Evolutionary conservation across 257 asterid genomes (phyloP), one percentile per base, ranked within the genome.

Genomic region (Solanum rostratum): DNA sequence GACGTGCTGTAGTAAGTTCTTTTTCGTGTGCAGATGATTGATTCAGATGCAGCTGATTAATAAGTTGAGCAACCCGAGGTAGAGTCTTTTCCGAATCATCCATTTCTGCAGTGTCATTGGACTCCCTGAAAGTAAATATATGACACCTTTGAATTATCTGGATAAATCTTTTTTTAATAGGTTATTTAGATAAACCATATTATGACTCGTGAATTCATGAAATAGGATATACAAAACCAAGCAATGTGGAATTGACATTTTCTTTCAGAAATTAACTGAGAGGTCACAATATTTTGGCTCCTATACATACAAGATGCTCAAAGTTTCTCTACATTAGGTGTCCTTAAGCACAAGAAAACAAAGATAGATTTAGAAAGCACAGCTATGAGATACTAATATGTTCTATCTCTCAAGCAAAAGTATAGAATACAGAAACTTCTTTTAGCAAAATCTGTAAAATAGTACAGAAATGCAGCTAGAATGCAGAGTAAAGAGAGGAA

Each of bases 1-100:
- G 88, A 79, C 95, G 94, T 85, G 99, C 94, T 29, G 99, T 92
- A 73, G 90, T 92, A 68, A 95, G 98, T 83, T 95, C 98, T 84
- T 87, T 95, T 89, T 94, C 99, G 6, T 87, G 92, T 8, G 92
- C 91, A 10, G 97, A 90, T 30, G 99, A 92, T 68, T 69, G 90
- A 79, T 68, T 89, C 68, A 91, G 91, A 82, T 95, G 98, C 62
- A 95, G 91, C 86, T 94, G 99, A 88, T 92, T 97, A 37, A 95
- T 54, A 83, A 95, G 89, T 80, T 93, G 90, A 84, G 97, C 91
- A 88, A 95, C 95, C 87, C 93, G 90, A 24, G 98, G 85, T 68
- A 80, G 84, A 19, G 93, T 83, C 86, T 87, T 91, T 80, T 93
- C 91, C 45, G 92, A 87, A 87, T 94, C 98, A 88, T 93, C 97